These are phyloP conservation scores for Pseudofabraea citricarpa DNA, from an alignment of 2,329 filamentous ascomycete genomes.

Conservation along the genomic window DNA sequence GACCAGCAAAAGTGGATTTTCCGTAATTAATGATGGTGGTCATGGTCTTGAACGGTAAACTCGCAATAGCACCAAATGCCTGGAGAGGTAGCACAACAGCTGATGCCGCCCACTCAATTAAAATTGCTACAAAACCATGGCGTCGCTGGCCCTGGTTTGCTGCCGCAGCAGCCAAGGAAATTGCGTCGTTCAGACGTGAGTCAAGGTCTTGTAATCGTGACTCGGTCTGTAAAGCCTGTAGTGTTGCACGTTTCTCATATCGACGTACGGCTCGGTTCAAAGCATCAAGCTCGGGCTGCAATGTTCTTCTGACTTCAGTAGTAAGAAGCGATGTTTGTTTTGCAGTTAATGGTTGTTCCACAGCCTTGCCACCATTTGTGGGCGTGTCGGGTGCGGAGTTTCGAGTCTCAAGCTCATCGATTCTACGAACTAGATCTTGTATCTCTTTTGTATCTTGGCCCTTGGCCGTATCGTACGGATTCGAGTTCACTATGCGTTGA, in stretches of 20 bases:
- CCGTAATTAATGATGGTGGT: constrained; percentile 14
- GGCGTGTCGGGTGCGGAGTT: constrained; percentile 33
- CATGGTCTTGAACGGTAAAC: constrained; percentile 21
- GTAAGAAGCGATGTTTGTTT: constrained; percentile 36
- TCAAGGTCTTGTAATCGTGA: constrained; percentile 69
- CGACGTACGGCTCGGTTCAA: constrained; percentile 82
- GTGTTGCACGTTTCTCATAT: constrained; percentile 82
- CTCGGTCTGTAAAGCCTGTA: constrained; percentile 73
- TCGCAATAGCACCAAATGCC: constrained; percentile 14
- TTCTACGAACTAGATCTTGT: constrained; percentile 55
- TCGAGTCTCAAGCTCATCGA: constrained; percentile 66
- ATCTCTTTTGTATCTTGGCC: constrained; percentile 33
- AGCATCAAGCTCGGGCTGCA: constrained; percentile 82
- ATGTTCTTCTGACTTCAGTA: constrained; percentile 55
- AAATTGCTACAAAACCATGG: constrained; percentile 14
- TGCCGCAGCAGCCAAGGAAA: constrained; percentile 75
- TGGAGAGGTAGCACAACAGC: constrained; percentile 24
- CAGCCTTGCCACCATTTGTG: constrained; percentile 26
- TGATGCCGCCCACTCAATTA: constrained; percentile 24
- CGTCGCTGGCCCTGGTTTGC: constrained; percentile 35
- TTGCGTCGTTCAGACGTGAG: constrained; percentile 66
- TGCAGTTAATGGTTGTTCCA: constrained; percentile 28
- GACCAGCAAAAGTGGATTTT: constrained; percentile 12
- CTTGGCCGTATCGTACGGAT: constrained; percentile 36
- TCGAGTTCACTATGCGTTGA: constrained; percentile 63